Evolutionary conservation across 1,139 yeast genomes (phyloP).

Genomic region (Pichia terricola): DNA sequence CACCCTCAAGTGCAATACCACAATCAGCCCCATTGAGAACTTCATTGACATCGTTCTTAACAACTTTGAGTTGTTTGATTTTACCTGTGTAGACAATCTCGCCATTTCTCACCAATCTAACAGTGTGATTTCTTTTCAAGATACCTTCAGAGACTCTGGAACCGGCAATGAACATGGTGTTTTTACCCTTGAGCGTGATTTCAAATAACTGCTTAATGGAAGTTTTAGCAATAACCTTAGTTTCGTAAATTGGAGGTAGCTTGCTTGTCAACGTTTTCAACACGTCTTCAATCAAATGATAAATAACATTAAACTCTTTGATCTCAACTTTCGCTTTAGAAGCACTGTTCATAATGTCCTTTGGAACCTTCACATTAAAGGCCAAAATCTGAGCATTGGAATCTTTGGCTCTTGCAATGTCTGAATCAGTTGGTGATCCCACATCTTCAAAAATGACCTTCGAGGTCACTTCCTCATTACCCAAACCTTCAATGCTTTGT

Average conservation of each 20-base stretch:
- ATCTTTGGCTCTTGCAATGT: constrained; percentile 71
- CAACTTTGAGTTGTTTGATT: constrained; percentile 67
- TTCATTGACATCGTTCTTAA: constrained; percentile 70
- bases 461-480: constrained; percentile 75
- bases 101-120: constrained; percentile 52
- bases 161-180: constrained; percentile 67
- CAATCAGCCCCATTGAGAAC: constrained; percentile 85
- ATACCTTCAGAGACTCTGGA: constrained; percentile 72
- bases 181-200: constrained; percentile 44
- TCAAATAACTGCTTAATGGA: constrained; percentile 64
- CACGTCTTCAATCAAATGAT: constrained; percentile 80
- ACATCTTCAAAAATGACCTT: constrained; percentile 65
- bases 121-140: constrained; percentile 47
- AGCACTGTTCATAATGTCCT: constrained; percentile 54
- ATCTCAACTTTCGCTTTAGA: constrained; percentile 50
- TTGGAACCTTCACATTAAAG: constrained; percentile 67
- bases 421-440: constrained; percentile 79
- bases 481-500: constrained; percentile 72
- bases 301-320: constrained; percentile 68
- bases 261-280: constrained; percentile 52
- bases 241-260: constrained; percentile 60
- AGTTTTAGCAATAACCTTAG: constrained; percentile 59
- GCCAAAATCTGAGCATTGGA: constrained; percentile 67
- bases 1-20: constrained; percentile 67
- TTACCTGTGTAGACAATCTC: constrained; percentile 55